Percentiles rank a stretch among this genome's conserved stretches.
phyloP scores from a whole-genome alignment of 371 early-diverging fungal species.

The Mucor lusitanicus region DNA sequence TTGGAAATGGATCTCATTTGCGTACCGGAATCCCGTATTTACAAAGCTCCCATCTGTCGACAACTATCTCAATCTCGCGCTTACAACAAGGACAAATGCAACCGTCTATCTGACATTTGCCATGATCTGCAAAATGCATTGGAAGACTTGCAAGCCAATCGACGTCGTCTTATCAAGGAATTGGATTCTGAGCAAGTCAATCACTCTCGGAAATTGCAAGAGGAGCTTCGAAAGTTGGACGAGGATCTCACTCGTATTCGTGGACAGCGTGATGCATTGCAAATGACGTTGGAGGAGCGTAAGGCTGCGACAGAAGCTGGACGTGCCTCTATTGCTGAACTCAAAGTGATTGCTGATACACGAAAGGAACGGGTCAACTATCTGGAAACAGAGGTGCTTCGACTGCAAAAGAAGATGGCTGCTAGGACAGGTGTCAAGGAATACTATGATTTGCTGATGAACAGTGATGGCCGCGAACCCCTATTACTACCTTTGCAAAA shows the following conservation, averaged over 20 bases:
- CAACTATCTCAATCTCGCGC: constrained; percentile 34
- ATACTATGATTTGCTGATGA: constrained; percentile 17
- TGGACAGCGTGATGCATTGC: constrained; percentile 58
- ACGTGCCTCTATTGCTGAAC: constrained; percentile 19
- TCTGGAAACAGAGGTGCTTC: constrained; percentile 21
- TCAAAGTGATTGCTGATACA: constrained; percentile 28
- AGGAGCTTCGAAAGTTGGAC: constrained; percentile 74
- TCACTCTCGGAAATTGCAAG: constrained; percentile 51
- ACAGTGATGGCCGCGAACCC: constrained; percentile 13
- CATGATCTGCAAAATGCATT: constrained; percentile 26
- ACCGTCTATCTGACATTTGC: constrained; percentile 22
- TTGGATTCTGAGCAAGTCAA: constrained; percentile 28
- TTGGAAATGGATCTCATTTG: constrained; percentile 39
- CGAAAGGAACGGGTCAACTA: constrained; percentile 31
- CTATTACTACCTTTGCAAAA: constrained; percentile 14
- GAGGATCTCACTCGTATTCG: constrained; percentile 79
- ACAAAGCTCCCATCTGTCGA: constrained; percentile 34
- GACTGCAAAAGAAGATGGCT: constrained; percentile 20
- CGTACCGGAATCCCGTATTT: constrained; percentile 42
- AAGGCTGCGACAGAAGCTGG: constrained; percentile 24
- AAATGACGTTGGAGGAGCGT: constrained; percentile 25
- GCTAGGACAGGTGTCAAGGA: constrained; percentile 18
- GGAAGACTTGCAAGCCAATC: constrained; percentile 19
- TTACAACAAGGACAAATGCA: constrained; percentile 36
- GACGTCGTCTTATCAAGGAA: constrained; percentile 28